Conservation (phyloP, 805 yeast genomes). For the Scheffersomyces ergatensis region DNA sequence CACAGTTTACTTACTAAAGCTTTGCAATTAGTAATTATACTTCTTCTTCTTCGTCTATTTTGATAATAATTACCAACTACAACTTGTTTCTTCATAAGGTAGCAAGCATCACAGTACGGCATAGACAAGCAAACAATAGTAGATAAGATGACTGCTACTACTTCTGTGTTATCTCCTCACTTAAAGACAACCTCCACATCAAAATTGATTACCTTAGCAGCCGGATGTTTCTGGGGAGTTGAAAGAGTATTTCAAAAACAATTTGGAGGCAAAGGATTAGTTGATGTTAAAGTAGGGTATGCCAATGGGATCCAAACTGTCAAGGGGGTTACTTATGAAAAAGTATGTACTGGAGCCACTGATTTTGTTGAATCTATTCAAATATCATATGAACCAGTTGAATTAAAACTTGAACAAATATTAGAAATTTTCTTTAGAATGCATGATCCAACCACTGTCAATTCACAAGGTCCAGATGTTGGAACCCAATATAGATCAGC, state of each 20-base stretch:
- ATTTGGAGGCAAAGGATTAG: conserved; percentile 59
- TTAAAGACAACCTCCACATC: conserved; percentile 32
- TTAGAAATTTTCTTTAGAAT: conserved; percentile 84
- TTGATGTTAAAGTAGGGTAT: conserved; percentile 84
- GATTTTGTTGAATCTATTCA: conserved; percentile 80
- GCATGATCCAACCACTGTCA: conserved; percentile 89
- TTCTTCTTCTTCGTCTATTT: too few species aligned
- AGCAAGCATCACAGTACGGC: background rate
- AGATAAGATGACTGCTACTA: conserved; percentile 9
- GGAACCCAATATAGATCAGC: conserved; percentile 93
- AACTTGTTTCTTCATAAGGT: too few species aligned
- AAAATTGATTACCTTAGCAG: conserved; percentile 43
- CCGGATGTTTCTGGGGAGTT: conserved; percentile 85
- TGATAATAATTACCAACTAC: too few species aligned
- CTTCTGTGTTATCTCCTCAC: conserved; percentile 29
- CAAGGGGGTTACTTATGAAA: conserved; percentile 46
- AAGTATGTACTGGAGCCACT: conserved; percentile 78
- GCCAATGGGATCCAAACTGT: conserved; percentile 74
- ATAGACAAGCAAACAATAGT: too few species aligned
- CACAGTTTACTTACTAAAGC: too few species aligned
- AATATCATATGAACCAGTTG: conserved; percentile 72
- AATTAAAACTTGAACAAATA: conserved; percentile 57
- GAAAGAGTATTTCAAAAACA: conserved; percentile 79
- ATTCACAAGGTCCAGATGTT: conserved; percentile 81
- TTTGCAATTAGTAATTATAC: too few species aligned